Evolutionary conservation across 2,329 filamentous ascomycete species (phyloP).

Genomic region (Penicillium brevicompactum): DNA sequence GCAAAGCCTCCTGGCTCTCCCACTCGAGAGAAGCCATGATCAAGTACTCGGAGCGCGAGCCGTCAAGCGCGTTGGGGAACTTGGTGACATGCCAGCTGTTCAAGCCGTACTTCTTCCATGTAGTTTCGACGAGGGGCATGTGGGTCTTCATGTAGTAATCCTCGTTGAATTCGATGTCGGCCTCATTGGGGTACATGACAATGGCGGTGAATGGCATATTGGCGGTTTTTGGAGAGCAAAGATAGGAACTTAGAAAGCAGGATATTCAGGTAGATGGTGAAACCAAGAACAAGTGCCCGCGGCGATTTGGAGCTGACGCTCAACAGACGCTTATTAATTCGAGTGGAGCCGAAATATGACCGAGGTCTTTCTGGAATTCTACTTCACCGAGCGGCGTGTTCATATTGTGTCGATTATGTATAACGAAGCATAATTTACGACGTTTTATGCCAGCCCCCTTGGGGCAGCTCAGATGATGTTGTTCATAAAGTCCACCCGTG

Average conservation of each 20-base stretch:
- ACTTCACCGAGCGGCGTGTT: neutral
- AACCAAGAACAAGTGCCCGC: neutral
- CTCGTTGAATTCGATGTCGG: slow-evolving; percentile 22
- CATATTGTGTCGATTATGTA: no score
- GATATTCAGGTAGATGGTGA: neutral
- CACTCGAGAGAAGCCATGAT: slow-evolving; percentile 19
- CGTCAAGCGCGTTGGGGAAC: slow-evolving; percentile 17
- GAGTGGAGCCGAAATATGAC: neutral
- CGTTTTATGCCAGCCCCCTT: no score
- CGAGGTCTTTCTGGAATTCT: neutral
- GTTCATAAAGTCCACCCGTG: no score
- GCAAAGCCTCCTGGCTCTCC: slow-evolving; percentile 20
- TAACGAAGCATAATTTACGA: no score
- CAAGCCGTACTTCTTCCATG: slow-evolving; percentile 21
- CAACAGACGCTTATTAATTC: slow-evolving; percentile 1
- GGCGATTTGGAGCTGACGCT: neutral
- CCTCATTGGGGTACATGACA: slow-evolving; percentile 25
- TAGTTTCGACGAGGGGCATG: slow-evolving; percentile 24
- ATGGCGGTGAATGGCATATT: slow-evolving; percentile 20
- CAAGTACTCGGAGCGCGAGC: slow-evolving; percentile 18
- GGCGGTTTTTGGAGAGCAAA: neutral
- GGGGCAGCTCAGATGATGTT: no score
- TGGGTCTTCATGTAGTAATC: slow-evolving; percentile 26
- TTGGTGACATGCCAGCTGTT: slow-evolving; percentile 20
- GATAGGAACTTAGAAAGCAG: neutral